A percentile compares a stretch with the other conserved stretches of the same genome.
Evolutionary conservation across 768 basidiomycete species (phyloP).

Genomic region (Suillus subalutaceus): DNA sequence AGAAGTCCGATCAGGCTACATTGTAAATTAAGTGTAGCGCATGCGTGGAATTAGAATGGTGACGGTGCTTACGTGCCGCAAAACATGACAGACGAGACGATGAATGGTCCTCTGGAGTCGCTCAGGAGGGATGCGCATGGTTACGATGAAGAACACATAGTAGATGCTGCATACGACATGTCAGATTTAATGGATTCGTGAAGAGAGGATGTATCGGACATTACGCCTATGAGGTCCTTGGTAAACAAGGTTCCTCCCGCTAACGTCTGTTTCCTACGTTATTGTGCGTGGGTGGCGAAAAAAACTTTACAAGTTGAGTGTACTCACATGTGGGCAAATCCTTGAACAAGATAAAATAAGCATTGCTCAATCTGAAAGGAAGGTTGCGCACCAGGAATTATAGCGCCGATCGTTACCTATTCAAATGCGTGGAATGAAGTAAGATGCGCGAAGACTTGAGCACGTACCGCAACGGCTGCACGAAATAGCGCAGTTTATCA

Average conservation of each 20-base stretch:
- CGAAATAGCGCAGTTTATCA: neutral
- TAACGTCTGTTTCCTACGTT: neutral
- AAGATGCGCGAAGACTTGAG: neutral
- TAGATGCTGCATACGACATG: neutral
- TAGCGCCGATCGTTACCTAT: conserved; percentile 3
- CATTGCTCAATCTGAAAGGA: neutral
- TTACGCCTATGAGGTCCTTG: conserved; percentile 7
- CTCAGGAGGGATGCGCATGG: conserved; percentile 1
- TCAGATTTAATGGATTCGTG: neutral
- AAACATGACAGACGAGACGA: neutral
- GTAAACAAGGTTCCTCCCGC: neutral
- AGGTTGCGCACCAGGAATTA: neutral
- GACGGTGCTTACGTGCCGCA: neutral
- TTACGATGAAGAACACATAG: neutral
- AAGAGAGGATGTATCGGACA: neutral
- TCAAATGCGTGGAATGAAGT: neutral
- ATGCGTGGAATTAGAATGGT: neutral
- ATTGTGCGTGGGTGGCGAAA: neutral
- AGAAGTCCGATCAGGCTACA: conserved; percentile 22
- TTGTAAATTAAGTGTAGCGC: conserved; percentile 1
- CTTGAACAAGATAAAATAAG: neutral
- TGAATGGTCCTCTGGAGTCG: neutral
- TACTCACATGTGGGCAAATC: conserved; percentile 3
- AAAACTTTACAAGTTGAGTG: neutral
- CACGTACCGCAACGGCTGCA: conserved; percentile 1